Evolutionary conservation across 345 rosid species (phyloP).

Genomic region (Aurinia saxatilis): DNA sequence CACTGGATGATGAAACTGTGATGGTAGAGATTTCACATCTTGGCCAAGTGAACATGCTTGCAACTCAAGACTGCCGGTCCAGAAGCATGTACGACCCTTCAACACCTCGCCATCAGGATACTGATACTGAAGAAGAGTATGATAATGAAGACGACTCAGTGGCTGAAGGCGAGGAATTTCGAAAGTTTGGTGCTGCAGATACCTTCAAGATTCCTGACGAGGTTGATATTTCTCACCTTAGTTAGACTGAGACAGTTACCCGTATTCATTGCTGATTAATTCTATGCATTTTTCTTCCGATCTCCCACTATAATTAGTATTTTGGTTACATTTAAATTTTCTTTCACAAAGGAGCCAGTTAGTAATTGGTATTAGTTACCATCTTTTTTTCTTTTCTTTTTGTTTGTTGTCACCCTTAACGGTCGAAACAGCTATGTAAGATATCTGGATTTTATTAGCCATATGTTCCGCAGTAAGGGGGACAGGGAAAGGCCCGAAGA

Average conservation of each 20-base stretch:
- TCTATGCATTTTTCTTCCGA: not conserved
- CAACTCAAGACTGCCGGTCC: constrained; percentile 61
- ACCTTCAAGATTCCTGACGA: constrained; percentile 85
- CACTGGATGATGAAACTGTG: constrained; percentile 65
- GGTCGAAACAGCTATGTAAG: too few relatives aligned
- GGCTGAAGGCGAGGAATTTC: constrained; percentile 38
- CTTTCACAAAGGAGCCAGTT: too few relatives aligned
- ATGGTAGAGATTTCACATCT: constrained; percentile 85
- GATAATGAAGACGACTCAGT: constrained; percentile 43
- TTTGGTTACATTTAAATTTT: too few relatives aligned
- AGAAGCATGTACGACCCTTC: constrained; percentile 46
- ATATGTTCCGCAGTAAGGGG: too few relatives aligned
- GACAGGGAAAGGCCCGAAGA: too few relatives aligned
- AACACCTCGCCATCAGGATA: constrained; percentile 20
- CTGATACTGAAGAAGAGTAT: constrained; percentile 17
- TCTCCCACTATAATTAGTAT: not conserved
- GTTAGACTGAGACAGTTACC: constrained; percentile 28
- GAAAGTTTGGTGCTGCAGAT: constrained; percentile 89
- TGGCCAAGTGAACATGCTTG: constrained; percentile 91
- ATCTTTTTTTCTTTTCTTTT: too few relatives aligned
- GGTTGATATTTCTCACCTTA: constrained; percentile 62
- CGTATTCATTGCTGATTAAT: not conserved
- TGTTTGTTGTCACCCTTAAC: too few relatives aligned
- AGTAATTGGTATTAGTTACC: too few relatives aligned
- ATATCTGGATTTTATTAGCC: too few relatives aligned